Conservation (phyloP, 148 eudicot genomes). For the Rhododendron ovatum region DNA sequence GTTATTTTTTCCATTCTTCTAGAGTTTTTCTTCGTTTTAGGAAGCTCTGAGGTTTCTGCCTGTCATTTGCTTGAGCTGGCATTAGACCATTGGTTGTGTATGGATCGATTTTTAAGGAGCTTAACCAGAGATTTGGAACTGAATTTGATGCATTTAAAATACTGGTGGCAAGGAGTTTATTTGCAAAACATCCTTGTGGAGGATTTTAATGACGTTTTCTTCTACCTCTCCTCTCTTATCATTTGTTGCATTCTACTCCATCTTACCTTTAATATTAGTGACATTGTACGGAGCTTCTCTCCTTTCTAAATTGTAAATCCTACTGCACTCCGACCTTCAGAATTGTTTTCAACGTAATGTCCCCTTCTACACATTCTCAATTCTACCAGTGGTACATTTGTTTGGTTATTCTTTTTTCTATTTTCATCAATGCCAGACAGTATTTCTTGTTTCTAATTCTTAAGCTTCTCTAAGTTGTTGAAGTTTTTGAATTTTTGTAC, state of each 20-base stretch:
- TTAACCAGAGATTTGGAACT: background rate
- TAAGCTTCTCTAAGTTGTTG: background rate
- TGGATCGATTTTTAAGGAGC: background rate
- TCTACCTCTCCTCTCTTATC: background rate
- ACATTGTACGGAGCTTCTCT: background rate
- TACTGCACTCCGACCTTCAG: background rate
- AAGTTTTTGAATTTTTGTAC: background rate
- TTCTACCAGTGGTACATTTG: background rate
- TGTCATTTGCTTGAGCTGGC: slow-evolving; percentile 2
- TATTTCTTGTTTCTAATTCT: background rate
- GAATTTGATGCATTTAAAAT: background rate
- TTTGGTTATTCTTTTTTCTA: background rate
- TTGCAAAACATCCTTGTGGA: background rate
- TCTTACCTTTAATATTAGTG: background rate
- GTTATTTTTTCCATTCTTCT: background rate
- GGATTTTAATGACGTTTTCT: background rate
- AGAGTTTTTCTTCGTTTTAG: background rate
- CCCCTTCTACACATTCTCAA: background rate
- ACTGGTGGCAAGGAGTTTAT: background rate
- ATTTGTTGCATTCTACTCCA: background rate
- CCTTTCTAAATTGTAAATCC: background rate
- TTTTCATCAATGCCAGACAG: background rate
- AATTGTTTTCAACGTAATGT: background rate
- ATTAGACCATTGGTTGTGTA: background rate
- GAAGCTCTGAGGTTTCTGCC: background rate